Evolutionary conservation across 2,329 filamentous ascomycete genomes (phyloP), one percentile per base, ranked within the genome.

Genomic region (Raffaelea arxii): DNA sequence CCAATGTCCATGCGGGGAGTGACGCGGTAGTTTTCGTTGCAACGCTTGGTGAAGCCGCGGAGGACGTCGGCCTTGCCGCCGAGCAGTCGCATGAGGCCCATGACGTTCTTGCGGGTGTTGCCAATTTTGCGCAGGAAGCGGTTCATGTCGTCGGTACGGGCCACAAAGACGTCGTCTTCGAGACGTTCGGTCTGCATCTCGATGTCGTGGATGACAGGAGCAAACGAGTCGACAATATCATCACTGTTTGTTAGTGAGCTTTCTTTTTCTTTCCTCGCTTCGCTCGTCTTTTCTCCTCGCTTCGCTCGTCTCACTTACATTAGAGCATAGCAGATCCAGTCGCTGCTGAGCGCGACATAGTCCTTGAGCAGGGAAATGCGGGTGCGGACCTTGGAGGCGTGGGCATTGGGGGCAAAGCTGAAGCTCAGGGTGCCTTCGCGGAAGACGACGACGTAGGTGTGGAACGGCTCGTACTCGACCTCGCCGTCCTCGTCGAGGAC

Each of bases 61-160:
- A 98, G 88, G 48, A 98, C 92, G 62, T 98, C 92, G n/a, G 92
- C 92, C 65, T 98, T 98, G 59, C 91, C 91, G 46, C 91, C 91
- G 1, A 98, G 74, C 7, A 98, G 81, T 38, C 94, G 86, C 72
- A 96, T 85, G 54, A 98, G 72, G 39, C 84, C 86, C 79, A 97
- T 92, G 49, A 92, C 89, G 55, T 92, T 94, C 72, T 96, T 96
- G 58, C 92, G 87, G 49, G 89, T 85, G 46, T 84, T 82, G 54
- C 91, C 91, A 57, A 98, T 94, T 53, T 84, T 83, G 40, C 87
- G 84, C 18, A 98, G 74, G 58, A 97, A 94, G 5, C 77, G 76
- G 51, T 86, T 84, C 53, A 90, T 94, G 62, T 97, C 91, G 58
- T 95, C 88, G 41, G 86, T 81, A 36, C 90, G 85, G 40, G 90